Percentiles rank a stretch among this genome's conserved stretches.
Conservation (phyloP, 371 early-diverging fungal species). For the Zopfochytrium polystomum region DNA sequence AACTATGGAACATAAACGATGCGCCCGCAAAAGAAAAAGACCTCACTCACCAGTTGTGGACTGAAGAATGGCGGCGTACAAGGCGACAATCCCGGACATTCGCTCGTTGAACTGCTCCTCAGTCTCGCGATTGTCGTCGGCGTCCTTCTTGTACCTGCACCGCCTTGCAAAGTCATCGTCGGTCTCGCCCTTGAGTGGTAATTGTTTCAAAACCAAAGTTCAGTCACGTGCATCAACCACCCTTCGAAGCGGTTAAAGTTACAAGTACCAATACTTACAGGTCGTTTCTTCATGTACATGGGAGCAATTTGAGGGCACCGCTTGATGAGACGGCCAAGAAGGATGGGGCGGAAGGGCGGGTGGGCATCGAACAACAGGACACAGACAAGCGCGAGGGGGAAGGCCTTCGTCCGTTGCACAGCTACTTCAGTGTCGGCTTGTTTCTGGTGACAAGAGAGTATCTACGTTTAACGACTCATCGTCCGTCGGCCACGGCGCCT, state of each 20-base stretch:
- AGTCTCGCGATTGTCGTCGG: constrained; percentile 53
- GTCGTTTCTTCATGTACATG: constrained; percentile 53
- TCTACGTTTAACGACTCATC: too few relatives aligned
- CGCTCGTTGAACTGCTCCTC: constrained; percentile 64
- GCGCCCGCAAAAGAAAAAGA: background rate
- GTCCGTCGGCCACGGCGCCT: too few relatives aligned
- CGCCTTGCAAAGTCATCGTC: constrained; percentile 44
- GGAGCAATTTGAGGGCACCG: constrained; percentile 78
- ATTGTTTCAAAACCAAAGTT: background rate
- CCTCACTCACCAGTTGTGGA: constrained; percentile 44
- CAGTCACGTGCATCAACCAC: too few relatives aligned
- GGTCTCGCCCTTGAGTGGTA: constrained; percentile 29
- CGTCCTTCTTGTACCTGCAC: constrained; percentile 54
- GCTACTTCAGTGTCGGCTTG: constrained; percentile 77
- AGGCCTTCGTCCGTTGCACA: constrained; percentile 61
- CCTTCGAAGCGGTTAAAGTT: background rate
- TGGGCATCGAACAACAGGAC: constrained; percentile 60
- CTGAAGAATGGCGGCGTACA: constrained; percentile 76
- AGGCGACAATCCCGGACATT: constrained; percentile 68
- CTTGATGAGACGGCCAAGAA: constrained; percentile 73
- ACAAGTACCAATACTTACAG: constrained; percentile 43
- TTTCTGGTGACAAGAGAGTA: too few relatives aligned
- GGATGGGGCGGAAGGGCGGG: constrained; percentile 60
- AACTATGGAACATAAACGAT: background rate
- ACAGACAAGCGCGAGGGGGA: constrained; percentile 67